Conservation (phyloP, 257 asterid genomes). For the Phtheirospermum japonicum region DNA sequence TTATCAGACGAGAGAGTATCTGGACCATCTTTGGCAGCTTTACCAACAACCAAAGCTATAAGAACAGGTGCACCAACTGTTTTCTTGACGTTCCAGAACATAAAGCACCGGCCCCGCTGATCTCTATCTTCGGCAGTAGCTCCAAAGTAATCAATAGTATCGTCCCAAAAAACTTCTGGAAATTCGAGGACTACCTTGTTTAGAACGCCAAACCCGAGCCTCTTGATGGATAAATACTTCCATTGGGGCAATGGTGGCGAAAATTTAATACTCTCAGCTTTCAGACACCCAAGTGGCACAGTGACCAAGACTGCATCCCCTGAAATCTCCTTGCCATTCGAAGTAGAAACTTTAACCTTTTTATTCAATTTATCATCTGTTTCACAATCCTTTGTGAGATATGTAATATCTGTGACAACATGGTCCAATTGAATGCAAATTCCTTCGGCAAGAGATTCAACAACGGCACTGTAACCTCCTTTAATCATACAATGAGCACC, state of each 20-base stretch:
- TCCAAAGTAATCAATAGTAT: constrained; percentile 89
- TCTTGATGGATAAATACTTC: constrained; percentile 72
- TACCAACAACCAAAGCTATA: constrained; percentile 92
- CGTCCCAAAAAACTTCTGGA: constrained; percentile 96
- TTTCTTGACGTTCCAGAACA: constrained; percentile 98
- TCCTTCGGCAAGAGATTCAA: constrained; percentile 85
- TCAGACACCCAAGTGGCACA: constrained; percentile 95
- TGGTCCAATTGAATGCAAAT: constrained; percentile 70
- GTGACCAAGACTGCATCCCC: constrained; percentile 93
- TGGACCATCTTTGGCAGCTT: constrained; percentile 92
- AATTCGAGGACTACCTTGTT: constrained; percentile 95
- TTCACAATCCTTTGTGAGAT: constrained; percentile 38
- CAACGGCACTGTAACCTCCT: constrained; percentile 93
- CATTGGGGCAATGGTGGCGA: constrained; percentile 90
- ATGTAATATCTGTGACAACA: constrained; percentile 65
- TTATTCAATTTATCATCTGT: constrained; percentile 34
- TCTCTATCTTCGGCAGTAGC: constrained; percentile 85
- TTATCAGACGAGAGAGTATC: constrained; percentile 61
- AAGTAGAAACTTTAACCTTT: constrained; percentile 70
- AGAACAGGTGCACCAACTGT: constrained; percentile 99
- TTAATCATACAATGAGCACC: constrained; percentile 99
- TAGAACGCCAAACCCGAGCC: constrained; percentile 96
- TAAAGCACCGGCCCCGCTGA: constrained; percentile 91
- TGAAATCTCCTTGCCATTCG: constrained; percentile 73
- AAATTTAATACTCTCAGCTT: constrained; percentile 78